Evolutionary conservation across 2,329 filamentous ascomycete species (phyloP), one percentile per base, ranked within the genome.

Genomic region (Exserohilum rostratum): DNA sequence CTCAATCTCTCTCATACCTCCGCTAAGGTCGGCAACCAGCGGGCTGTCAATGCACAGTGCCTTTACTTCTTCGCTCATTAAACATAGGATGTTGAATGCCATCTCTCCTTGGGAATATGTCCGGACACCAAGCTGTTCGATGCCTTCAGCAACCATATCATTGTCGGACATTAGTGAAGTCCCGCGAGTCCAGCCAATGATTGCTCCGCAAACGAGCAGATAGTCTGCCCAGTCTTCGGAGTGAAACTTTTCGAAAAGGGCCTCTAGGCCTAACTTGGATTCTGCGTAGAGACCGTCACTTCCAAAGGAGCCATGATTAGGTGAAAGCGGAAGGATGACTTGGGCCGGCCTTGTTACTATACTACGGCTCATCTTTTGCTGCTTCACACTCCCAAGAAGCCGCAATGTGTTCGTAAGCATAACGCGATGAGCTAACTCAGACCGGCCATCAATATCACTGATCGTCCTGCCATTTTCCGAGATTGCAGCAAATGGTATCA

Each of bases 81-180:
- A 85, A 65, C 95, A 93, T 39, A 99, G 86, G 64, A 99, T 79
- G 79, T 99, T 99, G 84, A 99, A 99, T 13, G 95, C 95, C 95
- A 99, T 99, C 78, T 99, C 95, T 76, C 96, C 92, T 79, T 98
- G 95, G 9, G 93, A 98, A 83, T 99, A 99, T 3, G 95, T 99
- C 68, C 95, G 92, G 18, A 98, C 95, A 69, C 95, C 95, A 64
- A 96, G 93, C 68, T 90, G 91, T 82, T 99, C 95, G 52, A 99
- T 91, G 57, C 93, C 95, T 76, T 98, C 93, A 34, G 95, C 95
- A 62, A 98, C 93, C 67, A 98, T 87, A 77, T 99, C 97, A 83
- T 98, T 98, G 70, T 90, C 93, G 64, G 90, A 90, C 93, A 98
- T 98, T 67, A 99, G 87, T 74, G 95, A 95, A 61, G 95, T 99